A percentile compares a stretch with the other conserved stretches of the same genome.
phyloP scores from a whole-genome alignment of 2,329 filamentous ascomycete genomes.

The Spiromastix sp. region DNA sequence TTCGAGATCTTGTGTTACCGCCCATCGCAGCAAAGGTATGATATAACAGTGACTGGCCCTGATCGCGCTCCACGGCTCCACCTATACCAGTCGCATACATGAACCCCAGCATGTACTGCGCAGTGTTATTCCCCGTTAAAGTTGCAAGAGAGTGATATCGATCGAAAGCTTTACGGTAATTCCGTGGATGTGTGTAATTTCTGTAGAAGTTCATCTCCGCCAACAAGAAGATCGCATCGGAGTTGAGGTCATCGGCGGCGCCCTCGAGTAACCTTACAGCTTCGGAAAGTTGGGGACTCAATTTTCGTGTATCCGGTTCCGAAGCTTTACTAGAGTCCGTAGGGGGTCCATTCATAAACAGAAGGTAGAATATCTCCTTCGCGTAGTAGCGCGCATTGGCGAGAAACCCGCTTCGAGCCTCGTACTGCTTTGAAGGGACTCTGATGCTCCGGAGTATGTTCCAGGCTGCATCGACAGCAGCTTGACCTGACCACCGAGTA shows the following conservation, averaged over 20 bases:
- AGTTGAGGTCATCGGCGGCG: conserved; percentile 45
- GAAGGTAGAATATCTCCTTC: conserved; percentile 50
- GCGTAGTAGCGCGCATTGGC: conserved; percentile 50
- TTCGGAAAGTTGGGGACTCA: conserved; percentile 37
- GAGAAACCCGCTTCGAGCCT: conserved; percentile 48
- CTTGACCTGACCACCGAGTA: conserved; percentile 9
- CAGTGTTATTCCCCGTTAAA: conserved; percentile 74
- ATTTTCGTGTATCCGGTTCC: conserved; percentile 24
- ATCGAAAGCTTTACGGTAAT: conserved; percentile 68
- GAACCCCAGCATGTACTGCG: conserved; percentile 89
- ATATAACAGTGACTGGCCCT: conserved; percentile 85
- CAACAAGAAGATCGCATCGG: conserved; percentile 79
- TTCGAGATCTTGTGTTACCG: conserved; percentile 76
- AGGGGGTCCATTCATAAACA: conserved; percentile 55
- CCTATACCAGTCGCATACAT: conserved; percentile 93
- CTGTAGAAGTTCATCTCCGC: conserved; percentile 96
- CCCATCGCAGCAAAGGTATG: conserved; percentile 85
- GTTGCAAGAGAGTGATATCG: conserved; percentile 71
- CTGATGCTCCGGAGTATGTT: conserved; percentile 12
- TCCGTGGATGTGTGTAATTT: conserved; percentile 77
- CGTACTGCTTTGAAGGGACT: conserved; percentile 11
- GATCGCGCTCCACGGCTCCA: conserved; percentile 67
- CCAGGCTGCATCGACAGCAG: conserved; percentile 11
- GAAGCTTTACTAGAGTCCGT: conserved; percentile 34
- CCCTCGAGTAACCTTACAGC: conserved; percentile 50